A percentile compares a stretch with the other conserved stretches of the same genome.
Conservation (phyloP, 495 filamentous ascomycete genomes). For the Bacidia gigantensis region DNA sequence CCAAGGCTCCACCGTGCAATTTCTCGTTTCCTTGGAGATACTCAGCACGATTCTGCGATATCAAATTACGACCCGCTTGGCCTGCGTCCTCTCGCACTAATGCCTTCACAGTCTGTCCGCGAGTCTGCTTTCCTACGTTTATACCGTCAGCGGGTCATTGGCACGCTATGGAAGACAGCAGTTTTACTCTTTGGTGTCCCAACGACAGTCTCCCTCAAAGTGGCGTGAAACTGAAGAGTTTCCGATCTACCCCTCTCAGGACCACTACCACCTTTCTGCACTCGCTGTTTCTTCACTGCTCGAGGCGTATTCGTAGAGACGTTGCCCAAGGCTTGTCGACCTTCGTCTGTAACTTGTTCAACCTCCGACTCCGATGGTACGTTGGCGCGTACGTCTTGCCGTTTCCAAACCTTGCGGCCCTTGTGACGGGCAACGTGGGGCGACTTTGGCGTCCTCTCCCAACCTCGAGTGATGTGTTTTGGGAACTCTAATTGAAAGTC, state of each 20-base stretch:
- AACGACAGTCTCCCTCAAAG: conserved; percentile 9
- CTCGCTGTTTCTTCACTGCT: conserved; percentile 34
- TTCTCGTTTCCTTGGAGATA: too few species aligned
- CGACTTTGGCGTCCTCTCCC: conserved; percentile 43
- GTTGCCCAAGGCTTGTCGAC: conserved; percentile 13
- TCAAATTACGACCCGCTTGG: too few species aligned
- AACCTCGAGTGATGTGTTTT: conserved; percentile 31
- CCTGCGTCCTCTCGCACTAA: too few species aligned
- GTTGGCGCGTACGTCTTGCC: conserved; percentile 23
- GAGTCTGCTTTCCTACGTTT: background rate
- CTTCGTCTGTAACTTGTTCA: conserved; percentile 12
- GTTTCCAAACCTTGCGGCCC: conserved; percentile 40
- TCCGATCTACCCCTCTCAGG: conserved; percentile 24
- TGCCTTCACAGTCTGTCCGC: background rate
- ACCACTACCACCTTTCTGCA: conserved; percentile 27
- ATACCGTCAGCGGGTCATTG: background rate
- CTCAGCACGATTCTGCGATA: too few species aligned
- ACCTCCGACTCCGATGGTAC: conserved; percentile 2
- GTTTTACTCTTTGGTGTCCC: conserved; percentile 29
- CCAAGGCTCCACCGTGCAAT: too few species aligned
- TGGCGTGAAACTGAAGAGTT: conserved; percentile 14
- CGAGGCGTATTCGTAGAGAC: conserved; percentile 21
- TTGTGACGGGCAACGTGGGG: conserved; percentile 31
- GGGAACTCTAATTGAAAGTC: conserved; percentile 28
- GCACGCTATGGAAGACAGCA: background rate